phyloP scores from a whole-genome alignment of 805 yeast genomes.

The Alloascoidea hylecoeti region DNA sequence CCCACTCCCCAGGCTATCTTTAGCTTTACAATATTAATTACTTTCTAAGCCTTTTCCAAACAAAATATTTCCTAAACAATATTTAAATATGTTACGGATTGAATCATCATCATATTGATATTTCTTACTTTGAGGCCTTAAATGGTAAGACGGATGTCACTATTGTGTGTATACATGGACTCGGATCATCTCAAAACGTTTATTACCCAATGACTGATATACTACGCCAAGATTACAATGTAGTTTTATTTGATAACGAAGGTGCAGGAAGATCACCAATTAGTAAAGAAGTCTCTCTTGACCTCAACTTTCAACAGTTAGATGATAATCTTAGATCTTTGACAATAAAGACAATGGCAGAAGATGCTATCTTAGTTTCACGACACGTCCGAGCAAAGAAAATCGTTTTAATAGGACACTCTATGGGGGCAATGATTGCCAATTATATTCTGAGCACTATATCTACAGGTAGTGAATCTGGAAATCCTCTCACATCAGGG shows the following conservation, averaged over 20 bases:
- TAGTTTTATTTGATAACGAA: neutral
- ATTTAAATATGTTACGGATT: too few species aligned
- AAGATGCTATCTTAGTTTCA: neutral
- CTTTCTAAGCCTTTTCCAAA: too few species aligned
- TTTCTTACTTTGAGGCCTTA: neutral
- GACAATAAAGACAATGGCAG: neutral
- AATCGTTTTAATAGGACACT: neutral
- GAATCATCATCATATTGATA: neutral
- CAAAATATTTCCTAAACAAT: too few species aligned
- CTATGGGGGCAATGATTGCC: neutral
- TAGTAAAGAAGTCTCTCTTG: too few species aligned
- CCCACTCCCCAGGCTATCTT: too few species aligned
- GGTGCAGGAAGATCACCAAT: neutral
- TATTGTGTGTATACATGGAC: neutral
- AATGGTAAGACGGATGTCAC: neutral
- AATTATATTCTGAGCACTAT: conserved; percentile 1
- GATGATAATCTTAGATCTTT: too few species aligned
- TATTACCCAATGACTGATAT: neutral
- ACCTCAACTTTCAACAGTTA: too few species aligned
- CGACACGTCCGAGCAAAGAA: neutral
- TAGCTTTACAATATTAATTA: too few species aligned
- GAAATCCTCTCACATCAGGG: too few species aligned
- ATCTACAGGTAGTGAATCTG: too few species aligned
- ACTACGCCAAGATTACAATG: neutral
- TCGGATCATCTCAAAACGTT: neutral